phyloP scores from a whole-genome alignment of 495 filamentous ascomycete genomes.

The Aspergillus wentii region DNA sequence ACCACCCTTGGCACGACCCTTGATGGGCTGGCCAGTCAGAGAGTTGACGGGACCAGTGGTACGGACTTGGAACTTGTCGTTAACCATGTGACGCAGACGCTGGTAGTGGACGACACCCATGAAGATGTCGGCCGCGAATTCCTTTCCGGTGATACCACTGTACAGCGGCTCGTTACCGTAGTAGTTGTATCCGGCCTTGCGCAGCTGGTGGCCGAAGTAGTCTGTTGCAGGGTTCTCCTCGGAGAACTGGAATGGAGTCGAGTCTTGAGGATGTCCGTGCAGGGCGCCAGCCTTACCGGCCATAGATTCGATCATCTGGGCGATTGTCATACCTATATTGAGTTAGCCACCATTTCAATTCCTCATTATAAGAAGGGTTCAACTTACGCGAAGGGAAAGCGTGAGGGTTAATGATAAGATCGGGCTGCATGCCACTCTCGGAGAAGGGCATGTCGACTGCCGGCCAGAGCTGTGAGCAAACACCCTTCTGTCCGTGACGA shows the following conservation, averaged over 20 bases:
- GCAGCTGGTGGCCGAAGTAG: constrained; percentile 93
- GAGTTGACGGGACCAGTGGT: constrained; percentile 87
- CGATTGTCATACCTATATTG: constrained; percentile 79
- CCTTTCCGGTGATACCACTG: constrained; percentile 89
- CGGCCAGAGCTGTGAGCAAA: constrained; percentile 96
- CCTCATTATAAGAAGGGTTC: not conserved
- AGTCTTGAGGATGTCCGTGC: constrained; percentile 91
- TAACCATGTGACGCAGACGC: constrained; percentile 96
- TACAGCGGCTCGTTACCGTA: constrained; percentile 98
- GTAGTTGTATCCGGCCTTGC: constrained; percentile 94
- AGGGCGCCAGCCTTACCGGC: constrained; percentile 92
- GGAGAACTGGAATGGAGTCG: constrained; percentile 89
- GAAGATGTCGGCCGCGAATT: constrained; percentile 93
- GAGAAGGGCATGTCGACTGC: constrained; percentile 94
- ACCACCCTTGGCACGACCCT: constrained; percentile 90
- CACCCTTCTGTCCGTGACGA: constrained; percentile 58
- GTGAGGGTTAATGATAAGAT: constrained; percentile 98
- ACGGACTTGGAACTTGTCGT: constrained; percentile 98
- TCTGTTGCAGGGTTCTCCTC: constrained; percentile 89
- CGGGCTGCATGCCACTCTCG: constrained; percentile 93
- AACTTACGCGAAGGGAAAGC: constrained; percentile 90
- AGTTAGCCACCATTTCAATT: constrained; percentile 7
- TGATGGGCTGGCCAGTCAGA: constrained; percentile 92
- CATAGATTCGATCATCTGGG: constrained; percentile 97
- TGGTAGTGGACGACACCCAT: constrained; percentile 97